Conservation (phyloP, 441 rosid genomes). For the Viola pubescens region DNA sequence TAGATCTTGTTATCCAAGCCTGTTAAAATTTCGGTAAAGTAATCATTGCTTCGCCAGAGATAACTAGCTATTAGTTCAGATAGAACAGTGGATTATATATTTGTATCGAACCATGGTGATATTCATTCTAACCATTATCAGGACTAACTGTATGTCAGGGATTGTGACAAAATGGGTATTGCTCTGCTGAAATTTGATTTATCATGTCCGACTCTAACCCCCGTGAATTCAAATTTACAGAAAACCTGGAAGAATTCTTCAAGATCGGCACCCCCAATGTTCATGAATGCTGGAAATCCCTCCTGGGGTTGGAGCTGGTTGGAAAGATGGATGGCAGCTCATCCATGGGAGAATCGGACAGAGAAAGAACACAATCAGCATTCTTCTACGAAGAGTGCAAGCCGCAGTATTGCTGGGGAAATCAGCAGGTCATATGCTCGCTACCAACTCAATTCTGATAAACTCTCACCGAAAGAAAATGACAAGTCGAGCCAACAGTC, state of each 20-base stretch:
- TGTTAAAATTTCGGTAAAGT: too few species aligned
- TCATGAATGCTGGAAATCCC: slow-evolving; percentile 72
- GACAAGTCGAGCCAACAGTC: slow-evolving; percentile 37
- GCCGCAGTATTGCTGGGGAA: slow-evolving; percentile 43
- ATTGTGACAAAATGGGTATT: background rate
- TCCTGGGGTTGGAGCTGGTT: slow-evolving; percentile 99
- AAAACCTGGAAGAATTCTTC: slow-evolving; percentile 48
- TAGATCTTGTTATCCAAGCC: too few species aligned
- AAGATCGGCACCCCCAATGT: slow-evolving; percentile 40
- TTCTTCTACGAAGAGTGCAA: slow-evolving; percentile 40
- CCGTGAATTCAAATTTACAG: slow-evolving; percentile 30
- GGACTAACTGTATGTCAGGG: too few species aligned
- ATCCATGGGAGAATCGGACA: slow-evolving; percentile 61
- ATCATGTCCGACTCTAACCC: slow-evolving; percentile 3
- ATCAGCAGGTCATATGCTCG: slow-evolving; percentile 58
- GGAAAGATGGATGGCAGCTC: slow-evolving; percentile 89
- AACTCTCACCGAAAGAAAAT: slow-evolving; percentile 41
- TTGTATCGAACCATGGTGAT: background rate
- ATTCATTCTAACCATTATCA: background rate
- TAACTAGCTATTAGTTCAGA: too few species aligned
- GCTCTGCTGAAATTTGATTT: slow-evolving; percentile 1
- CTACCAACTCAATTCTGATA: slow-evolving; percentile 56
- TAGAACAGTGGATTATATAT: background rate
- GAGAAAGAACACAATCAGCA: slow-evolving; percentile 47
- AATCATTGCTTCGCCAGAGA: too few species aligned